A percentile compares a stretch with the other conserved stretches of the same genome.
Evolutionary conservation across 75 land plant genomes (phyloP).

Genomic region (Pinus tabuliformis): DNA sequence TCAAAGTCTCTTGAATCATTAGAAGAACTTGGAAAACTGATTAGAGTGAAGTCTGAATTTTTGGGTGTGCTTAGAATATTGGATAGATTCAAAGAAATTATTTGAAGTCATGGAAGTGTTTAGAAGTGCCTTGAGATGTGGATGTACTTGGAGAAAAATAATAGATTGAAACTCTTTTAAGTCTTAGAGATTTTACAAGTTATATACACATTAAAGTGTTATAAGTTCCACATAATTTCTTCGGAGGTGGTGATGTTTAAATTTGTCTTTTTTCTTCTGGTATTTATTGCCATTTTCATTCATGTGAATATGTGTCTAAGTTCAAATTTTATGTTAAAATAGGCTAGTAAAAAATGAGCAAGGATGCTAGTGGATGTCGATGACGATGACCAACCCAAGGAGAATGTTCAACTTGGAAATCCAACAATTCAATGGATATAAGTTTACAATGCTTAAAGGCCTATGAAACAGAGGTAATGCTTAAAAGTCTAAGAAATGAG

Average conservation of each 20-base stretch:
- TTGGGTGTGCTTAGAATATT: neutral
- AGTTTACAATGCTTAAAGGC: constrained; percentile 86
- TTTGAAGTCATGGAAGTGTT: neutral
- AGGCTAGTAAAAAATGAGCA: constrained; percentile 94
- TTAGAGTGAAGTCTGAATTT: neutral
- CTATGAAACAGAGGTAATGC: constrained; percentile 93
- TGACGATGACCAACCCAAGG: constrained; percentile 95
- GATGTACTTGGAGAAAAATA: neutral
- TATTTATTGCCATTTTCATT: neutral
- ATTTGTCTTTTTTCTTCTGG: neutral
- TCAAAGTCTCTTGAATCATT: neutral
- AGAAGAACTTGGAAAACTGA: neutral
- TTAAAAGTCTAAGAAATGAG: neutral
- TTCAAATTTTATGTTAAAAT: constrained; percentile 3
- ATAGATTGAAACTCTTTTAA: neutral
- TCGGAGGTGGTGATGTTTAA: neutral
- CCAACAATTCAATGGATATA: constrained; percentile 99
- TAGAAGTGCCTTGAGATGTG: neutral
- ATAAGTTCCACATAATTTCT: neutral
- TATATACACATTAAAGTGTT: too few relatives aligned
- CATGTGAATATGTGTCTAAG: neutral
- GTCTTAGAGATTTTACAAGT: neutral
- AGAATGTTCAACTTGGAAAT: constrained; percentile 84
- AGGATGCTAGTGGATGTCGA: constrained; percentile 71
- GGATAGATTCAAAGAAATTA: neutral